These are phyloP conservation scores for Fusarium sororula DNA, from an alignment of 2,329 filamentous ascomycete species.

Conservation along the genomic window DNA sequence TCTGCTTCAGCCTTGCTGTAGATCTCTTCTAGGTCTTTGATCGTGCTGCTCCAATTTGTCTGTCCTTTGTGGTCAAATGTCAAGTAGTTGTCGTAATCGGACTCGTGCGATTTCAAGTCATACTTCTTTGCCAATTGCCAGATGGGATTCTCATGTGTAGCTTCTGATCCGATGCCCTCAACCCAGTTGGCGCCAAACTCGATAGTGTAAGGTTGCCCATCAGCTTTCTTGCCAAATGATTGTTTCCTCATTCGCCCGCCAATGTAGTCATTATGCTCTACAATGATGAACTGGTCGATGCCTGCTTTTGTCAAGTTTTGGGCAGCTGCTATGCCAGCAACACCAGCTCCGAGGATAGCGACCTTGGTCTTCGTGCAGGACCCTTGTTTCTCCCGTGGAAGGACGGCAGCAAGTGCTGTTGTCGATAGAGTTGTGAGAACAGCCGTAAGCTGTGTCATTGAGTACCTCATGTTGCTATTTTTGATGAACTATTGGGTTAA, in stretches of 20 bases:
- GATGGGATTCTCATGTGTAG: conserved; percentile 64
- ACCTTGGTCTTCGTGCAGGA: conserved; percentile 45
- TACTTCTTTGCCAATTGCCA: conserved; percentile 70
- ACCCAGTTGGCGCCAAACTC: conserved; percentile 76
- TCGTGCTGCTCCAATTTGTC: conserved; percentile 58
- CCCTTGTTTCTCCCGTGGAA: background rate
- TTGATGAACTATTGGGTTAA: too few relatives aligned
- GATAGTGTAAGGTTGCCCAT: conserved; percentile 64
- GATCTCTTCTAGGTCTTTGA: conserved; percentile 60
- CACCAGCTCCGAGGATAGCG: conserved; percentile 62
- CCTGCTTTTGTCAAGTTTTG: conserved; percentile 70
- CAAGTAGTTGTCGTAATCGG: conserved; percentile 65
- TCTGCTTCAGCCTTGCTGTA: conserved; percentile 58
- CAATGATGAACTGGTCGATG: conserved; percentile 69
- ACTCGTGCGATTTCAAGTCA: conserved; percentile 63
- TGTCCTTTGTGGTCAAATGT: conserved; percentile 69
- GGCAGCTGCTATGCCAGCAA: conserved; percentile 70
- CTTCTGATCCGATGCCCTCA: conserved; percentile 30
- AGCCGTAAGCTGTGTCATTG: background rate
- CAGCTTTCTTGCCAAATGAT: conserved; percentile 60
- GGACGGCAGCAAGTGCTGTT: background rate
- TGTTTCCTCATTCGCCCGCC: conserved; percentile 70
- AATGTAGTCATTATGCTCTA: conserved; percentile 70
- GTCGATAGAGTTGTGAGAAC: background rate
- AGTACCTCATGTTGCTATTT: conserved; percentile 7